Evolutionary conservation across 106 monocot species (phyloP).

Genomic region (Hemerocallis citrina): DNA sequence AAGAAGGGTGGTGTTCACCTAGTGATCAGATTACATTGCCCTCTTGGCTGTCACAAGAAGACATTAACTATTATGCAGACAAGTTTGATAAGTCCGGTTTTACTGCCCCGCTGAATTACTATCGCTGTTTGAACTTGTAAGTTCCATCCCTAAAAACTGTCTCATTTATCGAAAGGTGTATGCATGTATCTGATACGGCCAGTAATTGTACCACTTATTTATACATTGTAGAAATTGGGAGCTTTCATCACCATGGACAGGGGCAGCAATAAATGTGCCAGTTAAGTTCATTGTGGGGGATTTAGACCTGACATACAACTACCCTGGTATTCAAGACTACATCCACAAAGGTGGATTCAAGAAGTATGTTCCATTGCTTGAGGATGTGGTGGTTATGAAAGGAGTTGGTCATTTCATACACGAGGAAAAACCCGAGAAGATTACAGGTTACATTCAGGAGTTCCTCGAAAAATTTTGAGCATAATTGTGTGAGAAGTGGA

Average conservation of each 20-base stretch:
- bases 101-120: constrained; percentile 54
- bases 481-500: no score
- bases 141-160: no score
- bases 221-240: constrained; percentile 21
- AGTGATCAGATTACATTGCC: constrained; percentile 19
- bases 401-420: constrained; percentile 28
- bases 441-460: constrained; percentile 14
- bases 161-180: no score
- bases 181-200: no score
- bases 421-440: constrained; percentile 20
- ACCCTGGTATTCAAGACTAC: constrained; percentile 16
- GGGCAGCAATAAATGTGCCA: constrained; percentile 14
- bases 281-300: no score
- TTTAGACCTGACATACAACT: constrained; percentile 16
- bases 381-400: constrained; percentile 23
- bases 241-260: constrained; percentile 24
- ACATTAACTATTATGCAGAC: constrained; percentile 2
- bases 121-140: constrained; percentile 10
- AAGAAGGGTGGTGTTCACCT: constrained; percentile 10
- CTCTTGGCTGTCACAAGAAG: constrained; percentile 46
- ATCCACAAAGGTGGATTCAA: no score
- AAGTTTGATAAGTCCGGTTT: constrained; percentile 18
- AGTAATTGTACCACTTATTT: no score
- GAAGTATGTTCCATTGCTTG: constrained; percentile 21
- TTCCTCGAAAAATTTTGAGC: constrained; percentile 25